Evolutionary conservation across 768 basidiomycete species (phyloP).

Genomic region (Chalciporus pseudorubinellus): DNA sequence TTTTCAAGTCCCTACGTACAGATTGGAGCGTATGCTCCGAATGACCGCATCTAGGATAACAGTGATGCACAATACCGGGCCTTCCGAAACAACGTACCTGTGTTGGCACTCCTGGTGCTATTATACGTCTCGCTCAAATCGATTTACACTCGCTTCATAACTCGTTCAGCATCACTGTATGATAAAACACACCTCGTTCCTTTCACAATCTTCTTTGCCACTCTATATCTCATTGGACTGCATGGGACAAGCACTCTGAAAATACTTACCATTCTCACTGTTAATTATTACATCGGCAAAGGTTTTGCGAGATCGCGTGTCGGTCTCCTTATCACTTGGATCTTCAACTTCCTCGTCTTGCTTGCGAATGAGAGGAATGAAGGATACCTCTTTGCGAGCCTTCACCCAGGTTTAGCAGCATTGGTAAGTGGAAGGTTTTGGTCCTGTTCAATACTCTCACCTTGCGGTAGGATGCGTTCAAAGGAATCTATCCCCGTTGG

Average conservation of each 20-base stretch:
- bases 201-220: constrained; percentile 60
- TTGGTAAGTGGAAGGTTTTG: constrained; percentile 49
- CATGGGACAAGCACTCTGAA: constrained; percentile 85
- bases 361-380: constrained; percentile 72
- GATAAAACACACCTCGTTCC: constrained; percentile 43
- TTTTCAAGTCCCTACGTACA: background rate
- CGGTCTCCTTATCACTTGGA: constrained; percentile 64
- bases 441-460: constrained; percentile 3
- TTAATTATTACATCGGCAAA: constrained; percentile 68
- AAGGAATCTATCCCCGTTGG: constrained; percentile 89
- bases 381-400: constrained; percentile 65
- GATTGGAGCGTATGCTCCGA: background rate
- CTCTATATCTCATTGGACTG: constrained; percentile 63
- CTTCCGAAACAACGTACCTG: constrained; percentile 77
- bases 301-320: constrained; percentile 39
- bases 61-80: constrained; percentile 89
- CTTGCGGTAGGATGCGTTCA: constrained; percentile 52
- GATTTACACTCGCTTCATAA: constrained; percentile 39
- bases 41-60: constrained; percentile 64
- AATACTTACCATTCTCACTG: constrained; percentile 62
- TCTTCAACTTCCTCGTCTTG: constrained; percentile 70
- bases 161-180: constrained; percentile 25
- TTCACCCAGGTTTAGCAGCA: constrained; percentile 53
- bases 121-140: constrained; percentile 58
- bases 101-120: constrained; percentile 48